Evolutionary conservation across 2,329 filamentous ascomycete genomes (phyloP), one percentile per base, ranked within the genome.

Genomic region (Pezizomycotina sp.): DNA sequence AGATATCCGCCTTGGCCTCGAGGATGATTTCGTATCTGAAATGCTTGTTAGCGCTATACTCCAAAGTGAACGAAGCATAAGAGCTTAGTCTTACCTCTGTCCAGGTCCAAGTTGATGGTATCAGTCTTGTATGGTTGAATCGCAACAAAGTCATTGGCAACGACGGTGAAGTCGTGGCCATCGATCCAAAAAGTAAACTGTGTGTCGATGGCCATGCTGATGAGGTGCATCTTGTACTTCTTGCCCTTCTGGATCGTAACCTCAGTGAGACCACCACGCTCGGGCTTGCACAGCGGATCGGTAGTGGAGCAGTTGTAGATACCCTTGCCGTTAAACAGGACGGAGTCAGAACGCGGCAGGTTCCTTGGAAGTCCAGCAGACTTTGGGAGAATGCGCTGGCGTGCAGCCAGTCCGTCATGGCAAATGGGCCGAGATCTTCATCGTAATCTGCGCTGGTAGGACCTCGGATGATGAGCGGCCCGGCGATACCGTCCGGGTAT

Each of bases 391-490:
- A 54, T 2, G 58, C 56, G 0, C 60, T 62, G 4, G 43, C 41
- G 42, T 73, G 67, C 51, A 73, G 73, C 72, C 72, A 79, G 49
- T 80, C 75, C 10, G 62, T 65, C 4, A 77, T 50, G 16, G 71
- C 60, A 1, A 77, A 47, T 7, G 62, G 56, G 3, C 74, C 74
- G 0, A 76, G 58, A 48, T 79, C 74, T 31, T 66, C 60, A 42
- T 79, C 71, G 47, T 74, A 76, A 48, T 69, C 61, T 9, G 62
- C 59, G 2, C 65, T 64, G 0, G 63, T 61, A 0, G 71, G 71
- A 0, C 71, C 72, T 35, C 74, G 62, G 47, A 77, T 69, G 12
- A 75, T 55, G 22, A 78, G 66, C 2, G 62, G 63, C 0, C 74
- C 74, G 18, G 68, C 59, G 1, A 75, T 55, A 1, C 74, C 74